A percentile compares a stretch with the other conserved stretches of the same genome.
These are phyloP conservation scores for Tolypocladium guangdongense DNA, from an alignment of 2,329 filamentous ascomycete genomes.

Conservation along the genomic window DNA sequence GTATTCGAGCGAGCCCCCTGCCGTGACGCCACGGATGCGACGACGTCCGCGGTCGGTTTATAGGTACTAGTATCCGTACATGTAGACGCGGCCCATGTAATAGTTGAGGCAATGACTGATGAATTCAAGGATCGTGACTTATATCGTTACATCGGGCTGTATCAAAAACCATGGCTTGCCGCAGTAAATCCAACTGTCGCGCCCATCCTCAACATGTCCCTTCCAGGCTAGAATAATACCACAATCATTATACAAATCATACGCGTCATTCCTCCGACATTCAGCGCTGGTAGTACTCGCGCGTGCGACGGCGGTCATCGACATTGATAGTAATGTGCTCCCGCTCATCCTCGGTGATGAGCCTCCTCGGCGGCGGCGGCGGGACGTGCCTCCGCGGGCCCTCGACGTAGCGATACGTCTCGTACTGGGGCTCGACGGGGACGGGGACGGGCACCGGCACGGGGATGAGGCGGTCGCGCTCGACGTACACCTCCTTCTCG, in stretches of 20 bases:
- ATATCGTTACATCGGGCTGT: neutral
- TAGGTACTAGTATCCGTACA: neutral
- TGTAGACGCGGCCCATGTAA: no score
- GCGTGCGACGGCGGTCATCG: constrained; percentile 19
- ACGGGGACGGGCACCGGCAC: constrained; percentile 31
- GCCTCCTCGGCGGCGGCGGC: constrained; percentile 16
- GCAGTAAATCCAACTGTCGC: neutral
- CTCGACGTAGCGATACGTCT: constrained; percentile 43
- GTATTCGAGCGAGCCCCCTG: neutral
- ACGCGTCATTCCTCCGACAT: neutral
- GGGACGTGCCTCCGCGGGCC: constrained; percentile 27
- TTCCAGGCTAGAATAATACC: neutral
- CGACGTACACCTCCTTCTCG: constrained; percentile 38
- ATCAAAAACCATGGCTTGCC: neutral
- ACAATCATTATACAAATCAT: neutral
- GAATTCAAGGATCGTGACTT: neutral
- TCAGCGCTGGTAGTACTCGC: constrained; percentile 18
- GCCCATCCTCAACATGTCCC: neutral
- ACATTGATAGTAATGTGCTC: constrained; percentile 17
- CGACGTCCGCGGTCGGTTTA: neutral
- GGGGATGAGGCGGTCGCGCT: constrained; percentile 38
- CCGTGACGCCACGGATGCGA: neutral
- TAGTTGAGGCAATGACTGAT: neutral
- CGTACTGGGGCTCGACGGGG: constrained; percentile 27
- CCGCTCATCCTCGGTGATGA: constrained; percentile 17